Conservation (phyloP, 495 filamentous ascomycete species). For the Penicillium coffeae region DNA sequence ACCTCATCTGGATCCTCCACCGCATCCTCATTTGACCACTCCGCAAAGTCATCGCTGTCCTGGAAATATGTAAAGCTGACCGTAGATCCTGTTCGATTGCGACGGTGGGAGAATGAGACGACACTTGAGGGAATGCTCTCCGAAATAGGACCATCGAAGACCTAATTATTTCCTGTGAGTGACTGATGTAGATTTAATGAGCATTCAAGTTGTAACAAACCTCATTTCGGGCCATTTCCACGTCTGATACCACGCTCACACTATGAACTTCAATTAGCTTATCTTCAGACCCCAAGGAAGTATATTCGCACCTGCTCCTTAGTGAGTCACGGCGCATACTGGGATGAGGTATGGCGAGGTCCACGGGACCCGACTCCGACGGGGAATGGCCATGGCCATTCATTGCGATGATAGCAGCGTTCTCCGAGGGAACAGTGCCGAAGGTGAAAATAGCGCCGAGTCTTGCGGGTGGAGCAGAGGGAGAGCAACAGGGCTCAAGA, state of each 20-base stretch:
- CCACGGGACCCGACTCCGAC: slow-evolving; percentile 17
- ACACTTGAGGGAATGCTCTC: slow-evolving; percentile 91
- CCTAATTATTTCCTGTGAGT: slow-evolving; percentile 39
- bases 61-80: slow-evolving; percentile 90
- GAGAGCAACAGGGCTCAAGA: not conserved
- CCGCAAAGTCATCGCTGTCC: slow-evolving; percentile 50
- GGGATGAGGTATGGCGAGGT: slow-evolving; percentile 24
- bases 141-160: slow-evolving; percentile 89
- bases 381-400: slow-evolving; percentile 23
- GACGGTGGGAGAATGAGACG: slow-evolving; percentile 80
- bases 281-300: not conserved
- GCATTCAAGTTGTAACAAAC: slow-evolving; percentile 37
- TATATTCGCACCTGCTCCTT: slow-evolving; percentile 59
- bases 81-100: slow-evolving; percentile 69
- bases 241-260: slow-evolving; percentile 82
- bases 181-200: not conserved
- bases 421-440: not conserved
- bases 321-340: slow-evolving; percentile 60
- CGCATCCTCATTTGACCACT: slow-evolving; percentile 51
- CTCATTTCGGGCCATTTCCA: slow-evolving; percentile 99
- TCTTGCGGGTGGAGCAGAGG: not conserved
- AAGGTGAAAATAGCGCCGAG: not conserved
- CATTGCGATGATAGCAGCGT: slow-evolving; percentile 12
- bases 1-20: slow-evolving; percentile 28
- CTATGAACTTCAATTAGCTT: slow-evolving; percentile 29